Base-by-base conservation (phyloP, 2,329 filamentous ascomycete genomes). In the Arthrobotrys megalospora region DNA sequence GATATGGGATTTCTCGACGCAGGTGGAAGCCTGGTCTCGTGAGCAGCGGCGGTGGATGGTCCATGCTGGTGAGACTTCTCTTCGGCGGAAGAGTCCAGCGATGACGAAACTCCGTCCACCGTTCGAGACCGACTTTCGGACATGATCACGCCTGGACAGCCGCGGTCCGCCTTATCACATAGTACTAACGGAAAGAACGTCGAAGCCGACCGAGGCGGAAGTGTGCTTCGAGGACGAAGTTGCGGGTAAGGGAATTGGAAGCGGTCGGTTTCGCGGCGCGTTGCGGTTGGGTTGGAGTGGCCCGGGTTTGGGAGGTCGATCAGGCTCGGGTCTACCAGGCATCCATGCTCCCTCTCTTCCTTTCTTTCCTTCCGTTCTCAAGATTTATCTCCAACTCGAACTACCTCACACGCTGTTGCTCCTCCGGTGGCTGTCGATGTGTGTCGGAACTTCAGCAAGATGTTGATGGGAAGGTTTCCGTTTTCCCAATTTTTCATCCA, bases 111-210 rank as follows among this genome's bases (percentile, higher is more conserved):
- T 7, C 75, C 75, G 50, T 78, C 75, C 34, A 78, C 36, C 43
- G 67, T 67, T 62, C 66, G 75, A 60, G 75, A 48, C 62, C 21
- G 75, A 64, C 67, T 78, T 78, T 78, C 75, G 47, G 75, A 78
- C 75, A 78, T 78, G 75, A 72, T 78, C 67, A 78, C 67, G 55
- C 75, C 75, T 72, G 48, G 41, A 68, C 50, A 71, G 62, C 60
- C 32, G 21, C 48, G n/a, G 38, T 48, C 14, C 55, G 14, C 34
- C 47, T 58, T 68, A 67, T 78, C 66, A 72, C 75, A 78, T 78
- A 78, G 38, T 71, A 65, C 58, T 28, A 70, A 53, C 55, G 19
- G 38, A 58, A 52, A 36, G 34, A 43, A 70, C 48, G 38, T 52
- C 48, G 65, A 58, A 58, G 63, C 36, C 53, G 41, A 67, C 41